Base-by-base conservation (phyloP, 208 protist genomes). In the Leishmania mexicana region DNA sequence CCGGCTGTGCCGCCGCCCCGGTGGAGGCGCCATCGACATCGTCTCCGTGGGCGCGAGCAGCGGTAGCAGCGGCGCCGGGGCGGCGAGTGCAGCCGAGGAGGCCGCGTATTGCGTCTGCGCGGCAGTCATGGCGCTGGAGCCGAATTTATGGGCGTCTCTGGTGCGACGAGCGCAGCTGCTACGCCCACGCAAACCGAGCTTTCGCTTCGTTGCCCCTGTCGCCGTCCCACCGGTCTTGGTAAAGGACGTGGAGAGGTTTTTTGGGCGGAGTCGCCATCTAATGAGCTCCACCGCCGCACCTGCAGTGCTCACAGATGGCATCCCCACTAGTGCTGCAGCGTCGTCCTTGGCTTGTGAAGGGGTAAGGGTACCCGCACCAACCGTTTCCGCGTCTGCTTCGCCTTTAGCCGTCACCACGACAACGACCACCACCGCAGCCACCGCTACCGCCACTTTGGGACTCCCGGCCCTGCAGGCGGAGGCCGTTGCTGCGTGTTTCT, bases 61-160 rank as follows among this genome's bases (percentile, higher is more conserved):
- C 54, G 49, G 74, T 54, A 75, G 76, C 68, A 78, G 80, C 10
- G 81, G 81, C n/a, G 75, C 54, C 35, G 81, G 81, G 2, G 47
- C 53, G 8, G 76, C 53, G 21, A 73, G 85, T 53, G 80, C 78
- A n/a, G 85, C 83, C 5, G 87, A 92, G 68, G 93, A 96, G 62
- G 90, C 93, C 0, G 93, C 88, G 38, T 92, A 85, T 78, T 96
- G 93, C 80, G 89, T 93, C 57, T 89, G 90, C 28, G 90, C 90
- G 2, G 85, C 84, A 4, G 35, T 94, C 31, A 80, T 90, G 45
- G 83, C 81, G 8, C 76, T 83, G 42, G 83, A 92, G 71, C 88
- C 90, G 47, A 19, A 28, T 38, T 49, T 96, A 15, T 96, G 92
- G 92, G 68, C 42, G 21, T 64, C 87, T 3, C 78, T 96, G 24